Conservation (phyloP, 169 alveolate genomes). For the Theileria equi region DNA sequence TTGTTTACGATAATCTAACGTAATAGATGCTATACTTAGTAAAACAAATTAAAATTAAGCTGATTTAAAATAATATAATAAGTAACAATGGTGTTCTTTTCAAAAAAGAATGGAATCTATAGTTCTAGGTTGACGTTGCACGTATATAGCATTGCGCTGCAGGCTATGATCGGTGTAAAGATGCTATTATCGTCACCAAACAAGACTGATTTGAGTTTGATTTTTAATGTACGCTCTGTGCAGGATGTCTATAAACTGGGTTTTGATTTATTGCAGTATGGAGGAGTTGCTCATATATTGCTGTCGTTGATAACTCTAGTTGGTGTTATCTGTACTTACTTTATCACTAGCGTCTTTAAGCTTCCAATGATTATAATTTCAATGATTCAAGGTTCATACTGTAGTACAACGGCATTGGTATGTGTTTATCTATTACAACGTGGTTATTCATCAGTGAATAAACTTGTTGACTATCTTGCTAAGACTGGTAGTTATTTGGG, state of each 20-base stretch:
- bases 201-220: conserved; percentile 15
- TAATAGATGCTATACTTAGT: not conserved
- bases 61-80: not conserved
- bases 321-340: conserved; percentile 35
- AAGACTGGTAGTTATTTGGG: conserved; percentile 11
- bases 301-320: conserved; percentile 34
- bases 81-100: conserved; percentile 34
- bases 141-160: conserved; percentile 52
- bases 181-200: conserved; percentile 55
- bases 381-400: conserved; percentile 43
- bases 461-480: conserved; percentile 1
- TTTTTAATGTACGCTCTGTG: conserved; percentile 27
- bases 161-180: conserved; percentile 31
- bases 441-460: conserved; percentile 38
- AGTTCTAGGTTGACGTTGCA: conserved; percentile 55
- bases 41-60: not conserved
- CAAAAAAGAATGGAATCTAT: conserved; percentile 48
- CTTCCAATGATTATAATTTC: conserved; percentile 50
- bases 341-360: conserved; percentile 40
- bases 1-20: no score
- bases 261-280: conserved; percentile 51
- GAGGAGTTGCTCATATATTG: conserved; percentile 41
- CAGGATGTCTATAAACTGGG: conserved; percentile 25
- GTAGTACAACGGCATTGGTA: conserved; percentile 43
- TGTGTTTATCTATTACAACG: conserved; percentile 43